A percentile compares a stretch with the other conserved stretches of the same genome.
Evolutionary conservation across 1,284 basidiomycete species (phyloP).

Genomic region (Austroboletus novae-zelandiae): DNA sequence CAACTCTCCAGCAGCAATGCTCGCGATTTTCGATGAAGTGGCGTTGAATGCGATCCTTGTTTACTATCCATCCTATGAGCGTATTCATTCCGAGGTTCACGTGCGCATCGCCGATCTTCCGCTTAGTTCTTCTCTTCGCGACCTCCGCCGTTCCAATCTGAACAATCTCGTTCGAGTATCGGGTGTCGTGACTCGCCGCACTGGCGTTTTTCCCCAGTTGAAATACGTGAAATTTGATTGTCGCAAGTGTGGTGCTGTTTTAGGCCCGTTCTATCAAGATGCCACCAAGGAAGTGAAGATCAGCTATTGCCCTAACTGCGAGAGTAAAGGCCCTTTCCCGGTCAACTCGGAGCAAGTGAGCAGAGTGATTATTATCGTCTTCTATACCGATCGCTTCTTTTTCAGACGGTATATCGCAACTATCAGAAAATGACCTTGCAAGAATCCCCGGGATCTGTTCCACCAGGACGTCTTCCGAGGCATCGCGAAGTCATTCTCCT

Average conservation of each 20-base stretch:
- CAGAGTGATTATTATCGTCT: background rate
- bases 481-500: constrained; percentile 96
- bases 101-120: constrained; percentile 96
- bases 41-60: constrained; percentile 92
- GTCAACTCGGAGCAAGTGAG: constrained; percentile 93
- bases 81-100: constrained; percentile 97
- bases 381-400: background rate
- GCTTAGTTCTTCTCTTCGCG: constrained; percentile 84
- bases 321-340: constrained; percentile 91
- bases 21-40: constrained; percentile 94
- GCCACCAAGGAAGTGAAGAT: constrained; percentile 92
- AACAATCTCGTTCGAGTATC: constrained; percentile 95
- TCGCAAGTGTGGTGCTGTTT: constrained; percentile 83
- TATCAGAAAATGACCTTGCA: constrained; percentile 99
- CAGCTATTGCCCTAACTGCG: constrained; percentile 92
- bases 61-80: constrained; percentile 95
- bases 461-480: constrained; percentile 92
- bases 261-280: constrained; percentile 98
- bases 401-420: constrained; percentile 96
- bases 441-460: constrained; percentile 97
- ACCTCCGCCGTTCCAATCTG: constrained; percentile 88
- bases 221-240: constrained; percentile 99
- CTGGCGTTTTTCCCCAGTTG: constrained; percentile 96
- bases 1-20: constrained; percentile 91
- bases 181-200: constrained; percentile 96